Base-by-base conservation (phyloP, 306 rosid genomes). In the Sindora glabra region DNA sequence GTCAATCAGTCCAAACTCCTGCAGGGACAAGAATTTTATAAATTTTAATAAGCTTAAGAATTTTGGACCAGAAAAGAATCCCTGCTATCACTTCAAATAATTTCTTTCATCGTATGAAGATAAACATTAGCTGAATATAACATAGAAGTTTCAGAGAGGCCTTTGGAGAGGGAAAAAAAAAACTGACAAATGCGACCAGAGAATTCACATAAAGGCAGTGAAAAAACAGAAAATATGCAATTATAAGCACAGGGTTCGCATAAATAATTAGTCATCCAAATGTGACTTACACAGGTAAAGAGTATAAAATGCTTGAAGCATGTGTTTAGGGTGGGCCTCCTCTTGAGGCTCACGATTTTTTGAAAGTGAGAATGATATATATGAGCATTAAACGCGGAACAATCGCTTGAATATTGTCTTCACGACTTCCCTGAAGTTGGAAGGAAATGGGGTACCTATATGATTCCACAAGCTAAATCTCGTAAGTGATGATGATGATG, bases 261-360 rank as follows among this genome's bases (percentile, higher is more conserved):
- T n/a, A n/a, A n/a, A 25, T 22, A 58, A 33, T 5, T 1, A 14
- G 23, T 3, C 9, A 10, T 9, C 6, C 8, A 32, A 54, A 27
- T 36, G 45, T 19, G 42, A 73, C 99, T 94, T 84, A 89, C 95
- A 71, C 86, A 84, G 64, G 99, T 94, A 65, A 94, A 94, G 56
- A 94, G 94, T 65, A 94, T 94, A 79, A 94, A 94, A 89, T 89
- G 99, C 94, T 94, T 94, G 90, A 94, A 94, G 94, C 99, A 94
- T 40, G 99, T 94, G 71, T 94, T 89, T 32, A 94, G 73, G 83
- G 89, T 95, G 61, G 99, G 97, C 86, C 89, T 97, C 70, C 89
- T 97, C 85, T 94, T 89, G 46, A 94, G 94, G 83, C 94, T 86
- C 81, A 92, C 96, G 63, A 92, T 92, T 79, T 92, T 92, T 86